Conservation (phyloP, 148 eudicot genomes). For the Nyssa sinensis region DNA sequence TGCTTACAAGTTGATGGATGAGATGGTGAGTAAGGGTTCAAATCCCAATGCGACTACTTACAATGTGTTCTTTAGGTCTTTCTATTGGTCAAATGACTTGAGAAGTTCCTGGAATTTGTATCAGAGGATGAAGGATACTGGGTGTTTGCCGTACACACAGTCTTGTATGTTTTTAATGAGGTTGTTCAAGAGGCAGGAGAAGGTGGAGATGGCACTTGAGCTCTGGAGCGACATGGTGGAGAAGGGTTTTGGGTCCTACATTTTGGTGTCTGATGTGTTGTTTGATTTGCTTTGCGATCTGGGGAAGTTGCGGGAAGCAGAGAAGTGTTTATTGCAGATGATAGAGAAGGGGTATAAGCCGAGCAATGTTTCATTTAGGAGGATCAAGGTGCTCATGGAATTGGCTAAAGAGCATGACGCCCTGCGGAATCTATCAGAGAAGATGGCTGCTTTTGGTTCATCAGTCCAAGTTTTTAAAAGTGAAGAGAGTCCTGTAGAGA, state of each 20-base stretch:
- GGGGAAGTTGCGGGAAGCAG: constrained; percentile 78
- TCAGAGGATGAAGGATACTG: constrained; percentile 60
- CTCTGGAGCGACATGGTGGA: constrained; percentile 91
- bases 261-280: constrained; percentile 71
- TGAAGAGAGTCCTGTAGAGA: not conserved
- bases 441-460: constrained; percentile 59
- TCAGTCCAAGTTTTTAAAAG: constrained; percentile 23
- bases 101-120: constrained; percentile 72
- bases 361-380: constrained; percentile 68
- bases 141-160: constrained; percentile 82
- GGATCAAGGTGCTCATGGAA: constrained; percentile 94
- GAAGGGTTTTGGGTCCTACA: constrained; percentile 77
- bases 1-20: constrained; percentile 60
- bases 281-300: constrained; percentile 79
- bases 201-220: constrained; percentile 80
- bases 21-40: constrained; percentile 66
- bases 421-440: constrained; percentile 46
- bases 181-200: constrained; percentile 72
- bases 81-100: constrained; percentile 72
- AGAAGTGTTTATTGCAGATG: constrained; percentile 85
- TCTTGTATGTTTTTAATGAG: constrained; percentile 81
- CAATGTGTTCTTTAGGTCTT: constrained; percentile 72
- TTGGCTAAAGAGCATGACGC: constrained; percentile 66
- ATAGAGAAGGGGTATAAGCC: constrained; percentile 82
- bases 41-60: constrained; percentile 77